phyloP scores from a whole-genome alignment of 495 filamentous ascomycete species.

The Tricharina praecox region DNA sequence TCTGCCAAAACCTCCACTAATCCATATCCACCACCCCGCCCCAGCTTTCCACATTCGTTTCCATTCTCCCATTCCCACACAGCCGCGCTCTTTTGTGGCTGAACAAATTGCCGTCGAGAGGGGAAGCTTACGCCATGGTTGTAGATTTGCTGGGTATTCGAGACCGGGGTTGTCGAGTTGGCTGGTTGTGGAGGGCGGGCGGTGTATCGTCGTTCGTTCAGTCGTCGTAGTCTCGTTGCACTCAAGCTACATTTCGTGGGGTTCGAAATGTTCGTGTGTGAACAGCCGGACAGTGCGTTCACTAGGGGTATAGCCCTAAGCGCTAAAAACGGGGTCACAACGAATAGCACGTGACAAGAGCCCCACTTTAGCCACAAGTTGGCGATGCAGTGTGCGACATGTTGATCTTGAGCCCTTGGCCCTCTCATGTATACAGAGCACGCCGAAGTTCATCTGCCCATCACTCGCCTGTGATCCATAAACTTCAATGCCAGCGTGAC shows the following conservation, averaged over 20 bases:
- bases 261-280: background rate
- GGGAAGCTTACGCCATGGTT: conserved; percentile 24
- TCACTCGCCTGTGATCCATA: no score
- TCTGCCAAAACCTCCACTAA: background rate
- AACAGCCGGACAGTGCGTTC: background rate
- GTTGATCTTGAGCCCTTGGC: no score
- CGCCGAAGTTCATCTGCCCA: no score
- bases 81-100: background rate
- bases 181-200: background rate
- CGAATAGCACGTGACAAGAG: no score
- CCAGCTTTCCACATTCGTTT: background rate
- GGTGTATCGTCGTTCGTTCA: background rate
- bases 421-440: no score
- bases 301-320: background rate
- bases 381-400: no score
- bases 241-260: background rate
- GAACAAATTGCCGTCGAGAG: conserved; percentile 8
- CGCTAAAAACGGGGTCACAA: background rate
- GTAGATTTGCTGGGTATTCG: conserved; percentile 4
- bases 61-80: background rate
- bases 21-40: no score
- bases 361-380: no score
- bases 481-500: no score
- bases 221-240: background rate
- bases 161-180: background rate